Percentiles rank a stretch among this genome's conserved stretches.
These are phyloP conservation scores for Boechera stricta DNA, from an alignment of 345 rosid species.

Conservation along the genomic window DNA sequence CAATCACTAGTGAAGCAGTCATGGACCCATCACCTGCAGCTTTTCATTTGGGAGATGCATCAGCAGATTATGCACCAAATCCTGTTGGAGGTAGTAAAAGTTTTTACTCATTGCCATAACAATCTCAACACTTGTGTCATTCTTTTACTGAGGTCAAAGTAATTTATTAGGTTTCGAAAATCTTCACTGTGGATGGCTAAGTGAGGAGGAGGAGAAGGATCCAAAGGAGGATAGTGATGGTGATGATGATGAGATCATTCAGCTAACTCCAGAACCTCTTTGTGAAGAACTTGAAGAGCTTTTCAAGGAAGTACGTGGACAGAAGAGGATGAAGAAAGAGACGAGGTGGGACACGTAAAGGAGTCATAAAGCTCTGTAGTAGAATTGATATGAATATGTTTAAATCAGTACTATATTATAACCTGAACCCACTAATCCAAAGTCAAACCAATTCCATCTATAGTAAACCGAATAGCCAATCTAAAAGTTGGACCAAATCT, in stretches of 20 bases:
- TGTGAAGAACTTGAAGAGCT: conserved; percentile 45
- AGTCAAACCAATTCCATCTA: not conserved
- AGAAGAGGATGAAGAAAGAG: conserved; percentile 12
- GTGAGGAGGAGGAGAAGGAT: not conserved
- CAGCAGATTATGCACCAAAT: conserved; percentile 3
- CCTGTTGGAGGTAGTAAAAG: conserved; percentile 8
- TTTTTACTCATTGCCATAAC: conserved; percentile 12
- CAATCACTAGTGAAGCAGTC: conserved; percentile 11
- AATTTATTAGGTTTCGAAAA: not conserved
- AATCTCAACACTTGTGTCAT: conserved; percentile 1
- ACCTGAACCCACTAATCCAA: not conserved
- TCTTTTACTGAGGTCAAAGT: not conserved
- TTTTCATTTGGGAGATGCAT: conserved; percentile 16
- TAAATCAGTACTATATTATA: not conserved
- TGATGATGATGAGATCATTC: conserved; percentile 46
- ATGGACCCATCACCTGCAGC: conserved; percentile 24
- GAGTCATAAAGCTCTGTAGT: conserved; percentile 21
- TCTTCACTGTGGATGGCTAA: conserved; percentile 31
- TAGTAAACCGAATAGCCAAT: not conserved
- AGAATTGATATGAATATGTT: not conserved
- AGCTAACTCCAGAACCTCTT: conserved; percentile 50
- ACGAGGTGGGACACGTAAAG: conserved; percentile 24
- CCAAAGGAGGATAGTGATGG: conserved; percentile 35
- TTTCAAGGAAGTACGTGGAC: not conserved
- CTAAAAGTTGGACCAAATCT: not conserved